phyloP scores from a whole-genome alignment of 768 basidiomycete genomes.

The Serendipita sp. region DNA sequence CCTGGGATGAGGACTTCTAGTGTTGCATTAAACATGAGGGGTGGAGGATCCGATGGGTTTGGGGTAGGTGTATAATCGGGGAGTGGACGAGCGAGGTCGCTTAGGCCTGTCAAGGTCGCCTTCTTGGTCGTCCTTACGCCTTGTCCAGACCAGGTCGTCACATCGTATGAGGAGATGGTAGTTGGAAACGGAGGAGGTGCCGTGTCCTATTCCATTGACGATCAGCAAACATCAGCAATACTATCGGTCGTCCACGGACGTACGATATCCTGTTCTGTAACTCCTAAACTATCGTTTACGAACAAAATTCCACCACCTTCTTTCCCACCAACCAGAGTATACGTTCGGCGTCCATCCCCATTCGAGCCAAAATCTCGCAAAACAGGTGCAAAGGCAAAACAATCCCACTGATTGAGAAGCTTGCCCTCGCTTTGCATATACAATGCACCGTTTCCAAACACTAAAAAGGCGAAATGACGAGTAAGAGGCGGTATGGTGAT shows the following conservation, averaged over 20 bases:
- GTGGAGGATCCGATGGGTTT: neutral
- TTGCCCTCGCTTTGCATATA: neutral
- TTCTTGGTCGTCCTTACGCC: neutral
- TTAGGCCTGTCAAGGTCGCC: neutral
- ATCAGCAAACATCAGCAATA: neutral
- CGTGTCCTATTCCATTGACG: neutral
- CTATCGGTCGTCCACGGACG: neutral
- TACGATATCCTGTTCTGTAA: neutral
- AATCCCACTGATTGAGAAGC: neutral
- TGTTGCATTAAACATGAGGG: neutral
- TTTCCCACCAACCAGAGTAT: slow-evolving; percentile 1
- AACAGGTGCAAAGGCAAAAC: neutral
- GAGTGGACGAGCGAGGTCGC: too few relatives aligned
- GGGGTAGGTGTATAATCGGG: too few relatives aligned
- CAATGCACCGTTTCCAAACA: neutral
- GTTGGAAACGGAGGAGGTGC: neutral
- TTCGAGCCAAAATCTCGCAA: neutral
- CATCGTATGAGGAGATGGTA: neutral
- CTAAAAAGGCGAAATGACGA: neutral
- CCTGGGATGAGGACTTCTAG: neutral
- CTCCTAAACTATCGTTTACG: neutral
- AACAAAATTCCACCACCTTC: neutral
- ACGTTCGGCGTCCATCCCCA: neutral
- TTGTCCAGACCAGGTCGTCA: neutral
- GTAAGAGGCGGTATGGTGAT: neutral